Evolutionary conservation across 2,329 filamentous ascomycete genomes (phyloP).

Genomic region (Aspergillus sp.): DNA sequence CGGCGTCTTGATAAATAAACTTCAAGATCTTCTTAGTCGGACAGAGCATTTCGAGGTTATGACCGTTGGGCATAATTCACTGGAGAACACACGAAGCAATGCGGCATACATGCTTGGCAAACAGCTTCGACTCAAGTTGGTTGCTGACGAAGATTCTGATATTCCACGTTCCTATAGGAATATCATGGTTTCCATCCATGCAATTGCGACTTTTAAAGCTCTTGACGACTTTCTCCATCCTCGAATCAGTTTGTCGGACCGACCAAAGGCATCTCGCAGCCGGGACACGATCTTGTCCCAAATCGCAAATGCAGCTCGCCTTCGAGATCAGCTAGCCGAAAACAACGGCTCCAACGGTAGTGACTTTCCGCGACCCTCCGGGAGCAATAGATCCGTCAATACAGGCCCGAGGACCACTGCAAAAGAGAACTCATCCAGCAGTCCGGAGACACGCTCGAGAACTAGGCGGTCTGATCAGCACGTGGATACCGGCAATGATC

Average conservation of each 20-base stretch:
- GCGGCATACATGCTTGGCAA: constrained; percentile 96
- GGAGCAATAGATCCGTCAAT: constrained; percentile 5
- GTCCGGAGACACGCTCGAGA: constrained; percentile 38
- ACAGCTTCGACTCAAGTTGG: constrained; percentile 83
- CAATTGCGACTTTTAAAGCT: constrained; percentile 96
- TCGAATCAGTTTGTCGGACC: constrained; percentile 77
- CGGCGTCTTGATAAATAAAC: constrained; percentile 85
- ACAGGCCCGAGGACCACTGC: constrained; percentile 19
- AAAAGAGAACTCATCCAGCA: constrained; percentile 45
- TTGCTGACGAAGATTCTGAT: constrained; percentile 82
- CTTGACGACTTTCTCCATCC: constrained; percentile 94
- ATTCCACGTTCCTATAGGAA: constrained; percentile 86
- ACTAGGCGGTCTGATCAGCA: constrained; percentile 64
- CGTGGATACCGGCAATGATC: constrained; percentile 57
- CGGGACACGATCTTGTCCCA: constrained; percentile 67
- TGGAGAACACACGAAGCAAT: constrained; percentile 85
- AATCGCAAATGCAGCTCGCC: constrained; percentile 68
- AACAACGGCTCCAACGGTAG: constrained; percentile 25
- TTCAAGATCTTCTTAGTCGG: constrained; percentile 92
- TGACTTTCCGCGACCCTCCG: constrained; percentile 33
- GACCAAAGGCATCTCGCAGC: constrained; percentile 61
- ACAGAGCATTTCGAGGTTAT: constrained; percentile 98
- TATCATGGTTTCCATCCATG: constrained; percentile 98
- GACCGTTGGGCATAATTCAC: constrained; percentile 88
- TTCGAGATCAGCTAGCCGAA: constrained; percentile 52